phyloP scores from a whole-genome alignment of 2,329 filamentous ascomycete species.

The Trichoderma pleuroti region DNA sequence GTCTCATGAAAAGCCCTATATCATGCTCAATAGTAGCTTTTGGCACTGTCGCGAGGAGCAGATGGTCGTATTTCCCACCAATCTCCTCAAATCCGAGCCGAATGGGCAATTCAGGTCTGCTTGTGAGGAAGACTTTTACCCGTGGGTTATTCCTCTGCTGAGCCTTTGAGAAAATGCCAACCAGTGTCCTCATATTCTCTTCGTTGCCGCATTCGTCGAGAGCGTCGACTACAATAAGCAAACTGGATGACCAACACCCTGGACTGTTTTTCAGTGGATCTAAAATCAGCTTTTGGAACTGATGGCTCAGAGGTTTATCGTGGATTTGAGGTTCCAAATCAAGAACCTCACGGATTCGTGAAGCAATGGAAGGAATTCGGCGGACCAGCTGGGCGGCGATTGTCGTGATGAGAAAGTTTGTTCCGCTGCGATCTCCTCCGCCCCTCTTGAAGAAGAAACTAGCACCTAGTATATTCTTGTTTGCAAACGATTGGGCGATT shows the following conservation, averaged over 20 bases:
- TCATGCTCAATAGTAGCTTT: background rate
- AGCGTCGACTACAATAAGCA: slow-evolving; percentile 36
- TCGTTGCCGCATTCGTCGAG: slow-evolving; percentile 30
- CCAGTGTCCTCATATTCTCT: slow-evolving; percentile 30
- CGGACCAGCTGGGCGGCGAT: slow-evolving; percentile 35
- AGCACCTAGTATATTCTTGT: slow-evolving; percentile 27
- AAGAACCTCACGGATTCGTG: slow-evolving; percentile 30
- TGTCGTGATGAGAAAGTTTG: slow-evolving; percentile 38
- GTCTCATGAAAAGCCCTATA: background rate
- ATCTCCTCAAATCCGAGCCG: slow-evolving; percentile 35
- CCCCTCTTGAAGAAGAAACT: slow-evolving; percentile 47
- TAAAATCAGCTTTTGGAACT: slow-evolving; percentile 41
- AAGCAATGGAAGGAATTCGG: slow-evolving; percentile 28
- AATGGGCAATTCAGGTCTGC: slow-evolving; percentile 39
- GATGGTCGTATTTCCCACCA: slow-evolving; percentile 13
- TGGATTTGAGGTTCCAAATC: slow-evolving; percentile 30
- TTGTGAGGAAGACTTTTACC: slow-evolving; percentile 40
- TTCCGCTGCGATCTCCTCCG: slow-evolving; percentile 36
- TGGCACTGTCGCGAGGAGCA: slow-evolving; percentile 5
- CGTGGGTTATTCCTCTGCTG: slow-evolving; percentile 18
- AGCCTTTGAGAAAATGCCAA: slow-evolving; percentile 24
- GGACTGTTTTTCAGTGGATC: slow-evolving; percentile 29
- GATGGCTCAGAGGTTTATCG: slow-evolving; percentile 30
- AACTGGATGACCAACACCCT: background rate
- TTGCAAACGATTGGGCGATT: slow-evolving; percentile 21